A percentile compares a stretch with the other conserved stretches of the same genome.
phyloP scores from a whole-genome alignment of 1,284 basidiomycete species.

The Moniliophthora roreri region DNA sequence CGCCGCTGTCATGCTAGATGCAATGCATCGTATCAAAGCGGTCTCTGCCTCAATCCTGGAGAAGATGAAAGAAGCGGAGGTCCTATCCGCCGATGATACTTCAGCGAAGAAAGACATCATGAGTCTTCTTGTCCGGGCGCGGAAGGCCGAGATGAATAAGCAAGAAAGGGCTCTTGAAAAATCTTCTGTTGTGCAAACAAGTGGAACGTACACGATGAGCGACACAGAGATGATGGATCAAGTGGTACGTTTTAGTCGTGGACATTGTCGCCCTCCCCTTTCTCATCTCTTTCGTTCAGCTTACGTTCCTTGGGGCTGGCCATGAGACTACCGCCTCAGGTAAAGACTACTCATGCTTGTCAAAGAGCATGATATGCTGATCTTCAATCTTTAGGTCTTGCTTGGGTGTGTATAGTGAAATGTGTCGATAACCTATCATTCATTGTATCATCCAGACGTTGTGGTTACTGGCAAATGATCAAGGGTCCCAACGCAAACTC shows the following conservation, averaged over 20 bases:
- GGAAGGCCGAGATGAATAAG: conserved; percentile 31
- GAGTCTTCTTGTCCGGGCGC: conserved; percentile 45
- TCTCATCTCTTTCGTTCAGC: conserved; percentile 21
- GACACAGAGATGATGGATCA: conserved; percentile 51
- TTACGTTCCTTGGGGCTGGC: conserved; percentile 52
- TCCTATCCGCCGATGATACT: conserved; percentile 25
- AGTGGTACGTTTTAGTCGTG: conserved; percentile 29
- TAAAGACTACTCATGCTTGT: too few relatives aligned
- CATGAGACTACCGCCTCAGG: conserved; percentile 53
- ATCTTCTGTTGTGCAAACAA: not conserved
- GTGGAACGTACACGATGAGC: conserved; percentile 37
- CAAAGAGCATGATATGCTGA: too few relatives aligned
- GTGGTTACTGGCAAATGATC: conserved; percentile 36
- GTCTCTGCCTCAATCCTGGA: conserved; percentile 42
- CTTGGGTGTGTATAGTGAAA: conserved; percentile 3
- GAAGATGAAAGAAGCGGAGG: conserved; percentile 34
- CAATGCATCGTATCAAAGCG: conserved; percentile 40
- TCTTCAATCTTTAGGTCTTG: not conserved
- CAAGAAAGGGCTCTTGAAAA: conserved; percentile 18
- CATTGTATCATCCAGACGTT: conserved; percentile 29
- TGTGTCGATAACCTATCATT: not conserved
- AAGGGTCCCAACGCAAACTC: conserved; percentile 37
- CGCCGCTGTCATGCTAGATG: conserved; percentile 32
- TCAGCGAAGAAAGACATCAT: conserved; percentile 50
- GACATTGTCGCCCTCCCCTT: too few relatives aligned